A percentile compares a stretch with the other conserved stretches of the same genome.
Evolutionary conservation across 176 grass and related monocot genomes (phyloP).

Genomic region (Otatea glauca): DNA sequence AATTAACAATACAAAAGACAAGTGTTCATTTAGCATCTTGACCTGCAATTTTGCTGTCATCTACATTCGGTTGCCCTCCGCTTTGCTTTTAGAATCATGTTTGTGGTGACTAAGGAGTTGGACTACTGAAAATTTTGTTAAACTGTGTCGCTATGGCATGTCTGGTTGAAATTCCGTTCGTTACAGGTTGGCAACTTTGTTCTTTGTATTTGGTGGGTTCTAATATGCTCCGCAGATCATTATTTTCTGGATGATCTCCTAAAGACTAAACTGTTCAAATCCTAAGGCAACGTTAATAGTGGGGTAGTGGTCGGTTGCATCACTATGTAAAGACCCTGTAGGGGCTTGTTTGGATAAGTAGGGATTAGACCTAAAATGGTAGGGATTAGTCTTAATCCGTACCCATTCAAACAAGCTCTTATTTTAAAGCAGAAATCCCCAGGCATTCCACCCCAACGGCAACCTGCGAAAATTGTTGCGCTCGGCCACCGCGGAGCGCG

Average conservation of each 20-base stretch:
- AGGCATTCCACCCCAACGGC: not conserved
- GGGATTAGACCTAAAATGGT: too few relatives aligned
- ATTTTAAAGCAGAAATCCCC: not conserved
- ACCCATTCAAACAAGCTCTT: too few relatives aligned
- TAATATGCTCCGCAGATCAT: not conserved
- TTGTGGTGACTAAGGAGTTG: not conserved
- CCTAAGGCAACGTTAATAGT: not conserved
- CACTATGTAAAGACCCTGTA: not conserved
- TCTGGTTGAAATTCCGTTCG: not conserved
- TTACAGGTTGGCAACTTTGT: not conserved
- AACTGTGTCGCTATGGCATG: not conserved
- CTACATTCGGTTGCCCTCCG: not conserved
- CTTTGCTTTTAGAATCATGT: slow-evolving; percentile 38
- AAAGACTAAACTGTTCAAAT: not conserved
- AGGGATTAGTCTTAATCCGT: too few relatives aligned
- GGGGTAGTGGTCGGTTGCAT: not conserved
- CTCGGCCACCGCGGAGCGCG: not conserved
- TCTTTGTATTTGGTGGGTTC: not conserved
- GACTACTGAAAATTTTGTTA: slow-evolving; percentile 13
- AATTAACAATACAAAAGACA: slow-evolving; percentile 25
- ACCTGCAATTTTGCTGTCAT: slow-evolving; percentile 36
- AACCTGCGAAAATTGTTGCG: not conserved
- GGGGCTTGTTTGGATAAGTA: too few relatives aligned
- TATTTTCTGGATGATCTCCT: not conserved
- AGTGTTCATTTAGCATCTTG: slow-evolving; percentile 28